Base-by-base conservation (phyloP, 306 rosid genomes). In the Benincasa hispida region DNA sequence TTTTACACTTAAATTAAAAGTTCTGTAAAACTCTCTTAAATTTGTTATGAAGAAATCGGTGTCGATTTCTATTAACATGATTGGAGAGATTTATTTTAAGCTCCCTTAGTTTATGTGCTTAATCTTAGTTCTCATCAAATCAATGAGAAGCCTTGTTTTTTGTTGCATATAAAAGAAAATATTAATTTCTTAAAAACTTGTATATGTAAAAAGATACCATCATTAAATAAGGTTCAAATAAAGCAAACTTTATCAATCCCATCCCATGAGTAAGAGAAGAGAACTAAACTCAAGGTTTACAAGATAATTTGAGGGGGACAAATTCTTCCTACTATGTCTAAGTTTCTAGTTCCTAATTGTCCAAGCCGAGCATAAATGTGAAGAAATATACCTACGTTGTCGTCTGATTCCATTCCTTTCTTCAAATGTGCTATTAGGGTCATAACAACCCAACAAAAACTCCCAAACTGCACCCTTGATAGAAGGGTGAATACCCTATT, bases 391-490 rank as follows among this genome's bases (percentile, higher is more conserved):
- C 98, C 98, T 91, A 61, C 93, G 83, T 21, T 72, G 82, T 77
- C 84, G 90, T 85, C 87, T 90, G 80, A 91, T 88, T 56, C 79
- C 83, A 83, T 82, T 85, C 79, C 97, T 87, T 69, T 93, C 98
- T 32, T 89, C 96, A 56, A 59, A 86, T 65, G 97, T 85, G 88
- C 96, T 93, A 69, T 84, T 83, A 35, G 97, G 96, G 85, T 90
- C 96, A 85, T 83, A 93, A 78, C 97, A 91, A 79, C 98, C 97
- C 78, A 91, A 79, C 91, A 93, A 88, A 87, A 93, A 93, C 80
- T 93, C 98, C 98, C 96, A 91, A 34, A 93, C 98, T 74, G 50
- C 88, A 75, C 91, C 98, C 82, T 93, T 91, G 79, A 93, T 91
- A 81, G 94, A 87, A 88, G 98, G 98, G 81, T 93, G 96, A 77